These are phyloP conservation scores for Ascochyta fabae DNA, from an alignment of 2,329 filamentous ascomycete genomes.

Conservation along the genomic window DNA sequence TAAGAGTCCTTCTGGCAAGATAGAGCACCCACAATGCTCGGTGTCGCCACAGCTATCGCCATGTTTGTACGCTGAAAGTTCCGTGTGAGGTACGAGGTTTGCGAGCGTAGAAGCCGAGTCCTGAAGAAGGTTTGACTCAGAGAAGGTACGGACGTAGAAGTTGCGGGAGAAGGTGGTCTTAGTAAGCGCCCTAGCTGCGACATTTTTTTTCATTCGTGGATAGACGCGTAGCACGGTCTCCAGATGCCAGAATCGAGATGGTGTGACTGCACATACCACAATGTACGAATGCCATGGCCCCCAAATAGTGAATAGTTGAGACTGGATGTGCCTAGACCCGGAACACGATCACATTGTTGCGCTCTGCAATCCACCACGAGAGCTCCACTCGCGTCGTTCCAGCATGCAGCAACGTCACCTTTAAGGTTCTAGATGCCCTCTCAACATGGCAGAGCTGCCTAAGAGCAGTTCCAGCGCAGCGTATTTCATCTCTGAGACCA, in stretches of 20 bases:
- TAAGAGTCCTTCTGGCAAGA: conserved; percentile 45
- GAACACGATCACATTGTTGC: neutral
- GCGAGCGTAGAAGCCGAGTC: neutral
- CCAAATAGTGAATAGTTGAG: conserved; percentile 5
- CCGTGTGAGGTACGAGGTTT: conserved; percentile 7
- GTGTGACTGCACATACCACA: neutral
- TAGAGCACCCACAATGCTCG: conserved; percentile 40
- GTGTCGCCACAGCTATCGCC: conserved; percentile 23
- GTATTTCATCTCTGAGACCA: neutral
- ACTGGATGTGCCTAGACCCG: neutral
- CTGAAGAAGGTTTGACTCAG: neutral
- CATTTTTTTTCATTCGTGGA: neutral
- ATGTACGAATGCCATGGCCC: neutral
- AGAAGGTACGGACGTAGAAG: conserved; percentile 19
- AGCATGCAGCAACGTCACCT: neutral
- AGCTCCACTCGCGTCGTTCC: neutral
- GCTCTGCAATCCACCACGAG: neutral
- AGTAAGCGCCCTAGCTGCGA: conserved; percentile 20
- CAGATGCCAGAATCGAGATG: neutral
- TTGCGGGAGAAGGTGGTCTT: conserved; percentile 19
- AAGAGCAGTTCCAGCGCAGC: neutral
- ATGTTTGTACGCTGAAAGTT: conserved; percentile 17
- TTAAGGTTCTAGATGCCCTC: neutral
- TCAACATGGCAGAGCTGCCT: neutral
- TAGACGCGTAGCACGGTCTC: neutral